phyloP scores from a whole-genome alignment of 2,329 filamentous ascomycete species.

The Hymenoscyphus salicellus region DNA sequence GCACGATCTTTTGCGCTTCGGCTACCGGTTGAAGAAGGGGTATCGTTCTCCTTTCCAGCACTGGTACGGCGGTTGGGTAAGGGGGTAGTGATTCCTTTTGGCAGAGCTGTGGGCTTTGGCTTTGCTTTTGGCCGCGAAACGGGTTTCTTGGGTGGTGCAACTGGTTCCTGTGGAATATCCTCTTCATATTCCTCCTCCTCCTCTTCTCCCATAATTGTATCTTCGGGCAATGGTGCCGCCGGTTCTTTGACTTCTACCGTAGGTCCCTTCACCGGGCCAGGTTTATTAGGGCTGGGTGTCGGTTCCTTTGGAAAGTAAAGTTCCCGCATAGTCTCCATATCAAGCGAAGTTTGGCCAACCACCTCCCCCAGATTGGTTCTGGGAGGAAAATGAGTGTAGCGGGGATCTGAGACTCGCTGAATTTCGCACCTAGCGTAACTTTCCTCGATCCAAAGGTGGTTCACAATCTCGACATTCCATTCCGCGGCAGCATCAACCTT shows the following conservation, averaged over 20 bases:
- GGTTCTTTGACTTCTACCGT: conserved; percentile 39
- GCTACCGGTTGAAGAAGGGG: conserved; percentile 61
- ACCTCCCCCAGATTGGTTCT: conserved; percentile 91
- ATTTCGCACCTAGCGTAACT: conserved; percentile 87
- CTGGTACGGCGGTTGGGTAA: conserved; percentile 48
- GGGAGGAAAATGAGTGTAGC: conserved; percentile 82
- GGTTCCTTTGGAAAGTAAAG: conserved; percentile 57
- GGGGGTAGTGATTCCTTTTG: conserved; percentile 45
- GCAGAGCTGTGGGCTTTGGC: not conserved
- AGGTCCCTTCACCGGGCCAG: conserved; percentile 45
- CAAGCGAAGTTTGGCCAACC: conserved; percentile 82
- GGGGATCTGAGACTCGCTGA: conserved; percentile 66
- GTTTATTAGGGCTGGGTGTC: conserved; percentile 44
- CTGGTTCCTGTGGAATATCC: conserved; percentile 35
- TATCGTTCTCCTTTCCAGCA: conserved; percentile 79
- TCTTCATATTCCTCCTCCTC: conserved; percentile 13
- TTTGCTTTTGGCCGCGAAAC: conserved; percentile 15
- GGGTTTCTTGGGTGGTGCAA: conserved; percentile 17
- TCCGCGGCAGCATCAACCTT: conserved; percentile 90
- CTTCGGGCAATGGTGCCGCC: conserved; percentile 13
- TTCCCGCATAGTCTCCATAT: conserved; percentile 58
- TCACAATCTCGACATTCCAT: conserved; percentile 87
- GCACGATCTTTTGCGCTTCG: conserved; percentile 88
- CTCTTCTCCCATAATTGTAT: conserved; percentile 13
- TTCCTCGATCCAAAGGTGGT: conserved; percentile 96